phyloP scores from a whole-genome alignment of 257 asterid species.

The Nicotiana attenuata region DNA sequence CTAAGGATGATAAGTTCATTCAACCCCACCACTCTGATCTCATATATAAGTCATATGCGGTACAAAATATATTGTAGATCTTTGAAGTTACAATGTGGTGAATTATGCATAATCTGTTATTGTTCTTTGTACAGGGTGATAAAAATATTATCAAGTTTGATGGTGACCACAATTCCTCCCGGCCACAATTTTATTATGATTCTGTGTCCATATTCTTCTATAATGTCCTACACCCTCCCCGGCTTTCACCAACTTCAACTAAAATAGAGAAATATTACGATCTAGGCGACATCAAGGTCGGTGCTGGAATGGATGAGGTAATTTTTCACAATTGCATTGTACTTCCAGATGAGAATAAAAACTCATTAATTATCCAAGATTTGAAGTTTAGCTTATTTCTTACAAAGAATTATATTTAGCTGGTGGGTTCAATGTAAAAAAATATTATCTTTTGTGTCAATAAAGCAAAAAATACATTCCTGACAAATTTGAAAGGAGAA shows the following conservation, averaged over 20 bases:
- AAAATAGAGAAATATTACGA: slow-evolving; percentile 66
- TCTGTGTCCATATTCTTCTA: slow-evolving; percentile 86
- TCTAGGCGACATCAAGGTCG: slow-evolving; percentile 63
- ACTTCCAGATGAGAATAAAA: background rate
- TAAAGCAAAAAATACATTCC: background rate
- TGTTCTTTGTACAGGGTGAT: slow-evolving; percentile 69
- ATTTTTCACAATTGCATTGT: slow-evolving; percentile 11
- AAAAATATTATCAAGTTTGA: slow-evolving; percentile 87
- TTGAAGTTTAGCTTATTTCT: background rate
- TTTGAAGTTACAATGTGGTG: background rate
- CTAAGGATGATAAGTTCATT: slow-evolving; percentile 82
- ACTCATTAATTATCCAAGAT: background rate
- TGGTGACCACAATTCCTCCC: slow-evolving; percentile 96
- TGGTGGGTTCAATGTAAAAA: background rate
- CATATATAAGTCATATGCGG: slow-evolving; percentile 75
- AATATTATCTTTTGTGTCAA: background rate
- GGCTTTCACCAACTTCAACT: slow-evolving; percentile 41
- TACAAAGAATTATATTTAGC: background rate
- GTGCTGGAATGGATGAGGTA: slow-evolving; percentile 73
- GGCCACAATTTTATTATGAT: slow-evolving; percentile 89
- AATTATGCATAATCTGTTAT: slow-evolving; percentile 12
- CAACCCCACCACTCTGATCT: slow-evolving; percentile 81
- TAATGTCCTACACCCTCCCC: slow-evolving; percentile 88
- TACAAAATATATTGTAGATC: slow-evolving; percentile 17
- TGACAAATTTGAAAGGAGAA: background rate